These are phyloP conservation scores for Agarophyton chilense DNA, from an alignment of 23 red algal genomes.

Conservation along the genomic window DNA sequence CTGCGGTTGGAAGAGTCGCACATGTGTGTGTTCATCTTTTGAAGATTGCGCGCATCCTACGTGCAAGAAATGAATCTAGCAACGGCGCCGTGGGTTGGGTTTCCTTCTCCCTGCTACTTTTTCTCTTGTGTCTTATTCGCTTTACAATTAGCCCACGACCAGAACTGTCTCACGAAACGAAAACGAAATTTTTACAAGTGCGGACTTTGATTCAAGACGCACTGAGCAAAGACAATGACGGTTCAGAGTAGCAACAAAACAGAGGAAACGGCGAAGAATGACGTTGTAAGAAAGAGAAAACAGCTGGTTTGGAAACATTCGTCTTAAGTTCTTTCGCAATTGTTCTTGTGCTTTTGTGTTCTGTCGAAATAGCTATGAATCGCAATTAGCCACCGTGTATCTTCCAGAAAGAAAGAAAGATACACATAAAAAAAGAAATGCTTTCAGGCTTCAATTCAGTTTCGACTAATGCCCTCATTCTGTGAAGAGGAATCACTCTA, in stretches of 20 bases:
- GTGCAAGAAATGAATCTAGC: background rate
- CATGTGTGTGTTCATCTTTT: slow-evolving; percentile 12
- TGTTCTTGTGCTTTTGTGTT: no score
- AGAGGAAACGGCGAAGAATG: no score
- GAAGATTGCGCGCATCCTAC: background rate
- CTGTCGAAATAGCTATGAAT: no score
- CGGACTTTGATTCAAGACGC: slow-evolving; percentile 9
- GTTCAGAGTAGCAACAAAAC: background rate
- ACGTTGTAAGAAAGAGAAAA: no score
- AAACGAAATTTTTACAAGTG: slow-evolving; percentile 6
- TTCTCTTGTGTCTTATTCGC: slow-evolving; percentile 38
- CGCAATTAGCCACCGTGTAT: no score
- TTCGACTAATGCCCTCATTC: no score
- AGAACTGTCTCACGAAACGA: background rate
- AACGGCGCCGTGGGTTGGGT: background rate
- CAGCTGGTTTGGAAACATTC: no score
- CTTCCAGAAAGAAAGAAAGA: no score
- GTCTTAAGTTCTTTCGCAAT: no score
- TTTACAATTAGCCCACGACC: background rate
- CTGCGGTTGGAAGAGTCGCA: background rate
- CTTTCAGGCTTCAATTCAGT: no score
- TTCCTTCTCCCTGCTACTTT: background rate
- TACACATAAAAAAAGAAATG: no score
- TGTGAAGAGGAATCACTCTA: no score
- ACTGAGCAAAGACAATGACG: background rate